phyloP scores from a whole-genome alignment of 257 asterid species.

The Parsonsia alboflavescens region DNA sequence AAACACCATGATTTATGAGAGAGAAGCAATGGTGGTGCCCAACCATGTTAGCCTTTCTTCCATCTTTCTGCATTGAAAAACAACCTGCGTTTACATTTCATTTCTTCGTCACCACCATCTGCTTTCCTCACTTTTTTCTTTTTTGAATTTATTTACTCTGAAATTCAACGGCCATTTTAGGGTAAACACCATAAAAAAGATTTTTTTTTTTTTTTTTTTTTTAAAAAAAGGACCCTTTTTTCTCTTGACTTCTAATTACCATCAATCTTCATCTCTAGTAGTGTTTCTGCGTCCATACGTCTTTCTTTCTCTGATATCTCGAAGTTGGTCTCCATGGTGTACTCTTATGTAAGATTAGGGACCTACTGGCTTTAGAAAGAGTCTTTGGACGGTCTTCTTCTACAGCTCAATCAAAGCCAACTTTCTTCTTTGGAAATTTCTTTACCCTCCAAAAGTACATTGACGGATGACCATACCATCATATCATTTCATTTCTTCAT shows the following conservation, averaged over 20 bases:
- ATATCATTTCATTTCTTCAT: not conserved
- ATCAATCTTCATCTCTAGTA: constrained; percentile 9
- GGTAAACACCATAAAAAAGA: constrained; percentile 18
- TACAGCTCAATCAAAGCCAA: not conserved
- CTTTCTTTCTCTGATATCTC: constrained; percentile 11
- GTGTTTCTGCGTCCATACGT: constrained; percentile 29
- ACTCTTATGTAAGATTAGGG: constrained; percentile 1
- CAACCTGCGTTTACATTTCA: constrained; percentile 8
- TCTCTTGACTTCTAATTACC: constrained; percentile 30
- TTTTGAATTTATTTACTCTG: not conserved
- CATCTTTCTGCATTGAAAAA: constrained; percentile 25
- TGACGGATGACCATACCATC: not conserved
- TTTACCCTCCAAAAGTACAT: not conserved
- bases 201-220: no score
- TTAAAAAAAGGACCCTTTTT: not conserved
- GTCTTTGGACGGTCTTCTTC: constrained; percentile 27
- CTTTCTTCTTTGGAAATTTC: not conserved
- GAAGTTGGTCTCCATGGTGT: constrained; percentile 12
- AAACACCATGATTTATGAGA: constrained; percentile 10
- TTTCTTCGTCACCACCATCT: constrained; percentile 9
- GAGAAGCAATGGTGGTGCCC: constrained; percentile 30
- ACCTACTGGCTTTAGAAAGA: constrained; percentile 18
- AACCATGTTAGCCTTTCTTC: constrained; percentile 13
- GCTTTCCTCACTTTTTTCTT: not conserved
- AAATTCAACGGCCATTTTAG: constrained; percentile 24